These are phyloP conservation scores for Thalassiosira hispida DNA, from an alignment of 352 stramenopile species.

Conservation along the genomic window DNA sequence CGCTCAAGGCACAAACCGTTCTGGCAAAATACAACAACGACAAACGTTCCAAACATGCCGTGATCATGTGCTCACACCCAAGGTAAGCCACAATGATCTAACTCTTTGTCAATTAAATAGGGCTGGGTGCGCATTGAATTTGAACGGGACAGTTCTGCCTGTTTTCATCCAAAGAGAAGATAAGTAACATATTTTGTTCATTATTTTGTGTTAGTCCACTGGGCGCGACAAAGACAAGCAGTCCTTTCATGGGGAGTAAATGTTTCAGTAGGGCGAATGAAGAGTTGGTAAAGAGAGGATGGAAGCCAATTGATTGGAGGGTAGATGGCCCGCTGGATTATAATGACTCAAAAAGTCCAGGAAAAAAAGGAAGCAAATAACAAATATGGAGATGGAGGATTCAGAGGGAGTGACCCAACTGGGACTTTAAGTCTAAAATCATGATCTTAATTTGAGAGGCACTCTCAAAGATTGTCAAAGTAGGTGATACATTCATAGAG, in stretches of 20 bases:
- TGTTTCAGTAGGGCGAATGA: slow-evolving; percentile 85
- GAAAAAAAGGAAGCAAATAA: no score
- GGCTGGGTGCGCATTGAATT: no score
- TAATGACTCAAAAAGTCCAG: no score
- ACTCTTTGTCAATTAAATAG: not conserved
- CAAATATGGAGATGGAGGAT: no score
- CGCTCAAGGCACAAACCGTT: slow-evolving; percentile 71
- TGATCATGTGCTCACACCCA: slow-evolving; percentile 82
- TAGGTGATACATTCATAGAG: no score
- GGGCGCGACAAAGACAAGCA: slow-evolving; percentile 93
- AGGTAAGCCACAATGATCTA: slow-evolving; percentile 8
- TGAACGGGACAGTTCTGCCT: no score
- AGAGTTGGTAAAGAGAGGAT: slow-evolving; percentile 61
- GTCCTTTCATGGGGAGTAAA: slow-evolving; percentile 94
- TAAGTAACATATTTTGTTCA: slow-evolving; percentile 85
- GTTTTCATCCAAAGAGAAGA: not conserved
- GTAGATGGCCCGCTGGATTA: slow-evolving; percentile 59
- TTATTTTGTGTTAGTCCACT: slow-evolving; percentile 86
- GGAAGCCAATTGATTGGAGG: slow-evolving; percentile 78
- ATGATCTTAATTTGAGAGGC: no score
- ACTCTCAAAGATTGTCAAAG: no score
- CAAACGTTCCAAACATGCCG: slow-evolving; percentile 43
- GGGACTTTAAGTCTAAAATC: no score
- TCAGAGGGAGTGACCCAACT: no score
- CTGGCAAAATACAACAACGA: slow-evolving; percentile 70